phyloP scores from a whole-genome alignment of 371 early-diverging fungal species.

The Mucor velutinosus region DNA sequence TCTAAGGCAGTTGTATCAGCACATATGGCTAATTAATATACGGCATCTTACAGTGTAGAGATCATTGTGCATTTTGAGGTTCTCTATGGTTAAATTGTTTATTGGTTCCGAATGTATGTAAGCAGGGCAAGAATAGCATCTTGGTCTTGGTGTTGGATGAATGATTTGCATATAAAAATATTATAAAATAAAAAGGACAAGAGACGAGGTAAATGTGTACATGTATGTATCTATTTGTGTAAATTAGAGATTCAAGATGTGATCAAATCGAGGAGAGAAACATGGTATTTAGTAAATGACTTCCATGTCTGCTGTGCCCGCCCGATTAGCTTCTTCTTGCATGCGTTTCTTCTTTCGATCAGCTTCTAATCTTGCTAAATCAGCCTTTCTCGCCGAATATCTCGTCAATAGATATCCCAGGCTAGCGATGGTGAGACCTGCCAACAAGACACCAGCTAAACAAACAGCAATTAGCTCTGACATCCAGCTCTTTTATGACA shows the following conservation, averaged over 20 bases:
- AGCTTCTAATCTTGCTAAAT: constrained; percentile 28
- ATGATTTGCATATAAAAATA: neutral
- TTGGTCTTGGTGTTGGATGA: neutral
- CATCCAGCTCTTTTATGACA: too few relatives aligned
- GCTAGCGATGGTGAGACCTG: constrained; percentile 42
- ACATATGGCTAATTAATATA: neutral
- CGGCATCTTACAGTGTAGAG: neutral
- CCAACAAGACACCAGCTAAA: constrained; percentile 41
- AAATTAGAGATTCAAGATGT: neutral
- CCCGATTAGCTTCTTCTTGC: constrained; percentile 46
- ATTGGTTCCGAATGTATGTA: neutral
- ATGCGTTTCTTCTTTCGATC: constrained; percentile 37
- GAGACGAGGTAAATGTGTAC: neutral
- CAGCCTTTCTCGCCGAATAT: constrained; percentile 37
- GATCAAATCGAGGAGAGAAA: neutral
- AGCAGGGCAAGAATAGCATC: neutral
- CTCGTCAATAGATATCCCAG: constrained; percentile 43
- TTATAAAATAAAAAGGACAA: too few relatives aligned
- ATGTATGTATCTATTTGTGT: neutral
- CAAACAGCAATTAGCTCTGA: too few relatives aligned
- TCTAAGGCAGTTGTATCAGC: neutral
- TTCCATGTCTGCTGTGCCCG: constrained; percentile 49
- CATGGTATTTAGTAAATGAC: constrained; percentile 34
- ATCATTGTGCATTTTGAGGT: neutral
- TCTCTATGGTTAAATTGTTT: neutral